Evolutionary conservation across 495 filamentous ascomycete species (phyloP), one percentile per base, ranked within the genome.

Genomic region (Platismatia glauca): DNA sequence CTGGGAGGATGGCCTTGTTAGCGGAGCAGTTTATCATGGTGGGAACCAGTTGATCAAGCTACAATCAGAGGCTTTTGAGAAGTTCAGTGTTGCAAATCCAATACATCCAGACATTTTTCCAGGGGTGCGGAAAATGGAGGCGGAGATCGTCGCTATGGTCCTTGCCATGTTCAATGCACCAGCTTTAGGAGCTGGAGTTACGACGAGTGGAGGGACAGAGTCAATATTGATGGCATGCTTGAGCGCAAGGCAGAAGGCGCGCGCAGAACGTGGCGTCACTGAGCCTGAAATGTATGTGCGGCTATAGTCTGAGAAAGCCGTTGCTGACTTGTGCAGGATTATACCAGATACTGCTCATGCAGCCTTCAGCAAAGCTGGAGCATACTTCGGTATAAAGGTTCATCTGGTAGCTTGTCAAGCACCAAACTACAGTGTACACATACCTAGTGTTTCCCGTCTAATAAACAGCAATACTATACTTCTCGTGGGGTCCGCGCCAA

Each of bases 41-140:
- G 94, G 95, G 60, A 79, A 91, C 58, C 86, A 90, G 20, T 74
- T 99, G 62, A 74, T 90, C 64, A 84, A 87, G 71, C 76, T 99
- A 22, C 94, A 99, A 76, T 85, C 87, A 18, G 90, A 96, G 71
- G 93, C 94, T 12, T 97, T 91, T 74, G 86, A 87, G 41, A 87
- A 86, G 71, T 99, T 99, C 71, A 91, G 90, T 55, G 94, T 97
- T 20, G 79, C 89, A n/a, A 99, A 99, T 74, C 94, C 94, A n/a
- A 89, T 99, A 67, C 94, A 99, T 76, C 94, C 94, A 38, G 94
- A 99, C 77, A 91, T 97, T 43, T 99, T 99, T 76, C 94, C 94
- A 48, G 94, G 92, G 41, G 91, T 99, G 35, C 79, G 94, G 68
- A 99, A 99, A 79, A 99, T 99, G 94, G 94, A 99, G 76, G 93